Conservation (phyloP, 805 yeast genomes). For the Starmerella stellata region DNA sequence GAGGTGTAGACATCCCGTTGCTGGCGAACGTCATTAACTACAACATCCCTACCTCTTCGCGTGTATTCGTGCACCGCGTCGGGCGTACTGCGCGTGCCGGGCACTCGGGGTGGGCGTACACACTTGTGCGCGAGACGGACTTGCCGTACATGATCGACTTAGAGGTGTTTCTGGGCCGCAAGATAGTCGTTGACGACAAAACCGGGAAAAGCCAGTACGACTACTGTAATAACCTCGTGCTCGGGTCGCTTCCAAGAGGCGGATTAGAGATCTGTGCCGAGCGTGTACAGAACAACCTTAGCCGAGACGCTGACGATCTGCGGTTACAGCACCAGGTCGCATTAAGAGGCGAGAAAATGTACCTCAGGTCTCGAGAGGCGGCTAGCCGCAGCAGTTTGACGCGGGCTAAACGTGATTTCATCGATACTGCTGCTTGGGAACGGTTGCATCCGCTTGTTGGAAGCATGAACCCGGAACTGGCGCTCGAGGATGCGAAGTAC, state of each 20-base stretch:
- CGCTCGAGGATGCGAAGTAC: slow-evolving; percentile 56
- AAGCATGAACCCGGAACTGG: slow-evolving; percentile 33
- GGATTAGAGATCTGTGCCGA: slow-evolving; percentile 59
- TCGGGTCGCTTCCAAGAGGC: slow-evolving; percentile 66
- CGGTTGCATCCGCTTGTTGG: slow-evolving; percentile 57
- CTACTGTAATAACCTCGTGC: slow-evolving; percentile 57
- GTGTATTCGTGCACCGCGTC: slow-evolving; percentile 88
- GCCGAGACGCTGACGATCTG: slow-evolving; percentile 46
- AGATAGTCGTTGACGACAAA: slow-evolving; percentile 26
- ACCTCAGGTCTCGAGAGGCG: slow-evolving; percentile 64
- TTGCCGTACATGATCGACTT: slow-evolving; percentile 78
- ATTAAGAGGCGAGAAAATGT: slow-evolving; percentile 70
- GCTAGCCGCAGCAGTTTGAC: slow-evolving; percentile 78
- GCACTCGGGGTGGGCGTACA: slow-evolving; percentile 91
- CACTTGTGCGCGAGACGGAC: slow-evolving; percentile 69
- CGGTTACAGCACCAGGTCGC: slow-evolving; percentile 51
- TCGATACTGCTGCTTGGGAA: slow-evolving; percentile 48
- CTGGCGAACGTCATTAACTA: slow-evolving; percentile 87
- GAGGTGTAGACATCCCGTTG: slow-evolving; percentile 97
- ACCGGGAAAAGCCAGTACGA: too few species aligned
- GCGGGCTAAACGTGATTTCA: slow-evolving; percentile 58
- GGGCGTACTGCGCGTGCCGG: slow-evolving; percentile 99
- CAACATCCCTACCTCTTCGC: slow-evolving; percentile 78
- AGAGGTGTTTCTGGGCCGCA: slow-evolving; percentile 74
- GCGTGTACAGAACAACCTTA: slow-evolving; percentile 41